Percentiles rank a stretch among this genome's conserved stretches.
Evolutionary conservation across 2,329 filamentous ascomycete genomes (phyloP).

Genomic region (Penicillium decumbens): DNA sequence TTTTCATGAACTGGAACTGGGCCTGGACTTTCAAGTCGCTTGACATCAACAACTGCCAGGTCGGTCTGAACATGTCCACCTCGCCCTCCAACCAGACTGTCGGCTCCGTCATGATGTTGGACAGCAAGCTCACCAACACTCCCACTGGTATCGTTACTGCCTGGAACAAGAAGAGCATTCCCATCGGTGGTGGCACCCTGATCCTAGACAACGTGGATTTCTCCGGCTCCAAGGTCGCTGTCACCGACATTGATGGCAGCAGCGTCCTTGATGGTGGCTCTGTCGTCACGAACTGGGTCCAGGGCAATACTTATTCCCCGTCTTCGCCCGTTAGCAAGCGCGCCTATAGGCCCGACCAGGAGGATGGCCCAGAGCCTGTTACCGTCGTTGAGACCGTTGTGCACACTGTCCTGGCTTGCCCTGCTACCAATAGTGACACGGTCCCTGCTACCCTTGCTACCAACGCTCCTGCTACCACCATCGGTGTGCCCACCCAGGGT

Average conservation of each 20-base stretch:
- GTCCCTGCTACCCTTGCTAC: conserved; percentile 6
- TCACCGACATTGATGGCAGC: conserved; percentile 56
- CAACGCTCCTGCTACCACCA: background rate
- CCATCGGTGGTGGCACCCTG: conserved; percentile 71
- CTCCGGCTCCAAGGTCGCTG: conserved; percentile 61
- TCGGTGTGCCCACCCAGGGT: background rate
- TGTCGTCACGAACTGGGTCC: conserved; percentile 67
- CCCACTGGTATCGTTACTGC: conserved; percentile 71
- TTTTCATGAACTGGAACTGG: conserved; percentile 93
- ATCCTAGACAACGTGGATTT: conserved; percentile 91
- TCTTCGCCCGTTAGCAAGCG: conserved; percentile 25
- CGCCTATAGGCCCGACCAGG: conserved; percentile 13
- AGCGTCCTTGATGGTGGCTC: conserved; percentile 65
- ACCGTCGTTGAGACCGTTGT: conserved; percentile 26
- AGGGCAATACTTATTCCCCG: conserved; percentile 67
- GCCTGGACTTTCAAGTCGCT: conserved; percentile 74
- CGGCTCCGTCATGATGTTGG: conserved; percentile 77
- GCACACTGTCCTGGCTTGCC: conserved; percentile 25
- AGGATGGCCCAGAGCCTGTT: conserved; percentile 20
- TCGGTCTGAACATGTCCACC: conserved; percentile 74
- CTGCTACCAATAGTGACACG: conserved; percentile 5
- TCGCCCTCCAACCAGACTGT: conserved; percentile 65
- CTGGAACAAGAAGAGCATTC: conserved; percentile 59
- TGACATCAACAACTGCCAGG: conserved; percentile 66
- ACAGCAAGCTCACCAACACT: conserved; percentile 74